phyloP scores from a whole-genome alignment of 1,139 yeast genomes.

The Suhomyces choctaworum region DNA sequence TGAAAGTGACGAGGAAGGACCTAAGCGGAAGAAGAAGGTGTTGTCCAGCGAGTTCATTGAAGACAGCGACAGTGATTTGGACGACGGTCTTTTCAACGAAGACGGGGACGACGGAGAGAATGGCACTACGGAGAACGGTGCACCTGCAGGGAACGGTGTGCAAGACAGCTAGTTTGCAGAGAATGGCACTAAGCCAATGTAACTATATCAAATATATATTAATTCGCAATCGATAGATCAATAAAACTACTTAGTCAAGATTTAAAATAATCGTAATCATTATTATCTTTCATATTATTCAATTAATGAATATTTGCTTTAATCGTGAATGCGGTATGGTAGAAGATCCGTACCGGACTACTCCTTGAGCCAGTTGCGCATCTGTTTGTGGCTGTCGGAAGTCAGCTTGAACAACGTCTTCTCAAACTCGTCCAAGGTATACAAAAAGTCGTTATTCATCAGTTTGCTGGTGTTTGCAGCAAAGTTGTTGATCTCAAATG shows the following conservation, averaged over 20 bases:
- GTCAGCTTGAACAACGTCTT: slow-evolving; percentile 57
- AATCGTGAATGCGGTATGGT: no score
- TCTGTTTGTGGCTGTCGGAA: slow-evolving; percentile 60
- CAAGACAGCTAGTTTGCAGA: no score
- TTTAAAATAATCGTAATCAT: no score
- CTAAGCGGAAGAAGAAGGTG: slow-evolving; percentile 31
- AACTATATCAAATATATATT: no score
- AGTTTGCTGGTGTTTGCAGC: slow-evolving; percentile 57
- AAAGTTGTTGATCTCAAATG: slow-evolving; percentile 68
- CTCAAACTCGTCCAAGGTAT: slow-evolving; percentile 77
- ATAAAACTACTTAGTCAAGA: no score
- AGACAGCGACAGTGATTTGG: slow-evolving; percentile 55
- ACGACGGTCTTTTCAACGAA: slow-evolving; percentile 22
- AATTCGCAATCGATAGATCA: no score
- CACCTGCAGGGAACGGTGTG: no score
- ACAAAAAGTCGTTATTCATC: slow-evolving; percentile 51
- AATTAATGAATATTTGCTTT: no score
- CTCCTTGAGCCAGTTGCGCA: slow-evolving; percentile 56
- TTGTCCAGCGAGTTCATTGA: slow-evolving; percentile 51
- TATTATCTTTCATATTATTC: no score
- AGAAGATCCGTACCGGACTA: no score
- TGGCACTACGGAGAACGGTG: slow-evolving; percentile 14
- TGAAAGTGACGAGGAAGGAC: slow-evolving; percentile 20
- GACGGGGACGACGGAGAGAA: slow-evolving; percentile 16
- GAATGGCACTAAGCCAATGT: no score